These are phyloP conservation scores for Dacryopinax spathularia DNA, from an alignment of 768 basidiomycete genomes.

Conservation along the genomic window DNA sequence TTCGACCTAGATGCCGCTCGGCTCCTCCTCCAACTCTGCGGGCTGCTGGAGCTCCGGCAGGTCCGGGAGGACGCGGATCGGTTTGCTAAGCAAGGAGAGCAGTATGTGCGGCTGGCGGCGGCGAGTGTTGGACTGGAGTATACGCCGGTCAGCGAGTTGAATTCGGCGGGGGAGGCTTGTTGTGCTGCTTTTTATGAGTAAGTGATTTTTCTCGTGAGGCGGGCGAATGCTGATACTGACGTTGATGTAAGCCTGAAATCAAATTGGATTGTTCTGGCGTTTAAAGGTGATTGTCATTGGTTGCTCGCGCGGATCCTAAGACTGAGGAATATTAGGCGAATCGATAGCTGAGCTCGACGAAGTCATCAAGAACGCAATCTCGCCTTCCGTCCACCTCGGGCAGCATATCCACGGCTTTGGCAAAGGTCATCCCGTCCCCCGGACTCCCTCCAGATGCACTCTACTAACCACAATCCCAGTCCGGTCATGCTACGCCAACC, in stretches of 20 bases:
- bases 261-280: not conserved
- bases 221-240: not conserved
- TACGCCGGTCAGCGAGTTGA: not conserved
- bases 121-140: not conserved
- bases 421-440: not conserved
- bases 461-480: not conserved
- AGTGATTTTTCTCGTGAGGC: not conserved
- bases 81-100: not conserved
- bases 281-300: not conserved
- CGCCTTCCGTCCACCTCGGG: not conserved
- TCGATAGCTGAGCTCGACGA: not conserved
- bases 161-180: not conserved
- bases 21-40: not conserved
- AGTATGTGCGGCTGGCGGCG: not conserved
- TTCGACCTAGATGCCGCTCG: not conserved
- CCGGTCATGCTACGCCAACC: not conserved
- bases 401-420: not conserved
- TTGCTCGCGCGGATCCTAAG: not conserved
- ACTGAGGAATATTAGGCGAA: not conserved
- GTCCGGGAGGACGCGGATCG: not conserved
- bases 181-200: conserved; percentile 1
- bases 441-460: not conserved
- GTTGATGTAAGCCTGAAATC: not conserved
- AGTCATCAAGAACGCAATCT: not conserved
- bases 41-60: not conserved